These are phyloP conservation scores for Paraphoma sp. DNA, from an alignment of 2,329 filamentous ascomycete species.

Conservation along the genomic window DNA sequence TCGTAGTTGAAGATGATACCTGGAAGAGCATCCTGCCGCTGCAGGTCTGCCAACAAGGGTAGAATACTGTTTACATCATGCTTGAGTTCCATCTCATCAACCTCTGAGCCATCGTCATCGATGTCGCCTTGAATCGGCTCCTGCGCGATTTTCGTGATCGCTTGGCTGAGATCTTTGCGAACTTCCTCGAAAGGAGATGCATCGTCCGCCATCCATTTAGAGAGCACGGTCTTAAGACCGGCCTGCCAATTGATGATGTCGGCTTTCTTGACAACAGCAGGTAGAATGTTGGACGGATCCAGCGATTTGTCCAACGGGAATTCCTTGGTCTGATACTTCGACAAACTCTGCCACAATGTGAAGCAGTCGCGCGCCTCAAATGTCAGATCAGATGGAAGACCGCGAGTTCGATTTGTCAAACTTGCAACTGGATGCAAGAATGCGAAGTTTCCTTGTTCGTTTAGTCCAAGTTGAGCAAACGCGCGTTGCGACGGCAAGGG, in stretches of 20 bases:
- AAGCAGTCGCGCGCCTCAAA: conserved; percentile 76
- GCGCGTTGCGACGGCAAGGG: conserved; percentile 52
- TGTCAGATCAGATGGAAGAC: conserved; percentile 70
- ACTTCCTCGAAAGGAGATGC: conserved; percentile 61
- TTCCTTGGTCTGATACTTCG: conserved; percentile 58
- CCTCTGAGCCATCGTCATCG: conserved; percentile 19
- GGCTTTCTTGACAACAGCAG: conserved; percentile 65
- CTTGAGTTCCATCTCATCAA: conserved; percentile 29
- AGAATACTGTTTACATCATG: conserved; percentile 56
- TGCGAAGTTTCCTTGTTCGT: conserved; percentile 57
- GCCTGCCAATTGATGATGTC: conserved; percentile 72
- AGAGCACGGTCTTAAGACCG: conserved; percentile 64
- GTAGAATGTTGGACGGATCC: conserved; percentile 58
- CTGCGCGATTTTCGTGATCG: conserved; percentile 14
- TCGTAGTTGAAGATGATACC: conserved; percentile 82
- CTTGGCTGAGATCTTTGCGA: conserved; percentile 51
- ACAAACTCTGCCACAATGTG: conserved; percentile 69
- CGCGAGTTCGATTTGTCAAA: conserved; percentile 66
- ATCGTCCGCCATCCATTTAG: conserved; percentile 65
- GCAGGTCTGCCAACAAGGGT: conserved; percentile 65
- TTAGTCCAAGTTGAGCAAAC: conserved; percentile 55
- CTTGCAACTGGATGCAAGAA: conserved; percentile 72
- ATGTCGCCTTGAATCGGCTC: conserved; percentile 6
- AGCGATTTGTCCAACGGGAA: conserved; percentile 61
- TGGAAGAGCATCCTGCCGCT: conserved; percentile 70